These are phyloP conservation scores for Kurtzmaniella fragi DNA, from an alignment of 805 yeast genomes.

Conservation along the genomic window DNA sequence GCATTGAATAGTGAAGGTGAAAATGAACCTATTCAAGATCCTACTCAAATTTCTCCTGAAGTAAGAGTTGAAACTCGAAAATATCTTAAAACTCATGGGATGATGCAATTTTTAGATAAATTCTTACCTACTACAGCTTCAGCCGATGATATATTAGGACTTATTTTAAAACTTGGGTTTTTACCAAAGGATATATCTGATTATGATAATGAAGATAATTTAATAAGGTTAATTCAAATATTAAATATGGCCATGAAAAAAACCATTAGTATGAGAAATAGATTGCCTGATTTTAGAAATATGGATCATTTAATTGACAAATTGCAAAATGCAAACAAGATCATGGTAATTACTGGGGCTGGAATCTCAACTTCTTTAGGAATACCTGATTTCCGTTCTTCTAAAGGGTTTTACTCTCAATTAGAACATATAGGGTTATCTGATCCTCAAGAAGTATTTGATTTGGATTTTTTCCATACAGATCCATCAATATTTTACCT, in stretches of 20 bases:
- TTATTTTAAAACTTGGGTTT: slow-evolving; percentile 65
- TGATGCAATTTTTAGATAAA: slow-evolving; percentile 51
- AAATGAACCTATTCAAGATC: not conserved
- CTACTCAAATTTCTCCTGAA: slow-evolving; percentile 7
- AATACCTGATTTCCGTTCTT: slow-evolving; percentile 41
- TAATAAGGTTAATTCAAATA: slow-evolving; percentile 44
- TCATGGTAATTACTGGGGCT: slow-evolving; percentile 41
- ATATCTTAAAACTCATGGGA: slow-evolving; percentile 57
- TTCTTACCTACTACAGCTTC: slow-evolving; percentile 60
- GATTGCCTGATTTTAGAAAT: slow-evolving; percentile 50
- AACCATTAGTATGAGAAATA: slow-evolving; percentile 51
- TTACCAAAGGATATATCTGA: slow-evolving; percentile 25
- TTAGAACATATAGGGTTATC: slow-evolving; percentile 41
- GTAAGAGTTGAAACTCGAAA: slow-evolving; percentile 25
- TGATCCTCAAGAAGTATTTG: slow-evolving; percentile 44
- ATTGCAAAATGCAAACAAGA: slow-evolving; percentile 45
- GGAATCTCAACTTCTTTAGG: slow-evolving; percentile 43
- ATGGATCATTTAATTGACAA: slow-evolving; percentile 54
- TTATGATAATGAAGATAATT: slow-evolving; percentile 35
- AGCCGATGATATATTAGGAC: slow-evolving; percentile 49
- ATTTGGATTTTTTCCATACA: slow-evolving; percentile 28
- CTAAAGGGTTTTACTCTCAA: slow-evolving; percentile 60
- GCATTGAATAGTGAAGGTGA: not conserved
- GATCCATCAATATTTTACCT: slow-evolving; percentile 39
- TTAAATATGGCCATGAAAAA: slow-evolving; percentile 62